Percentiles rank a stretch among this genome's conserved stretches.
These are phyloP conservation scores for Cytospora piceae DNA, from an alignment of 2,329 filamentous ascomycete species.

Conservation along the genomic window DNA sequence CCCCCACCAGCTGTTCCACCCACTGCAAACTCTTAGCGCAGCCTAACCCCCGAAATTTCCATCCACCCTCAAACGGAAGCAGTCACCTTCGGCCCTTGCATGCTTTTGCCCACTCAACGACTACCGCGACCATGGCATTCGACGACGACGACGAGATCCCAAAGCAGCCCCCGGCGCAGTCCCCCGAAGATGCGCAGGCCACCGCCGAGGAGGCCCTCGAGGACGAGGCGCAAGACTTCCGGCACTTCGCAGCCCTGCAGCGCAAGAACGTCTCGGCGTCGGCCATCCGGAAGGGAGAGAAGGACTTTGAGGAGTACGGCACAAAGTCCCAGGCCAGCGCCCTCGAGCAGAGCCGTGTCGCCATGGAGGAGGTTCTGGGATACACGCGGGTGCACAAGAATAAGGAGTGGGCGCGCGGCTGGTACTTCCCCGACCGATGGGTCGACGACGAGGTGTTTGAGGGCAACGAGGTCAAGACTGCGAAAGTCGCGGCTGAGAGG, in stretches of 20 bases:
- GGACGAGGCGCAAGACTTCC: slow-evolving; percentile 87
- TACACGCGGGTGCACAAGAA: slow-evolving; percentile 77
- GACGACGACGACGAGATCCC: slow-evolving; percentile 38
- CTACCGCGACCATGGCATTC: slow-evolving; percentile 34
- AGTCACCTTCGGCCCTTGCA: neutral
- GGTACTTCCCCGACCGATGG: slow-evolving; percentile 72
- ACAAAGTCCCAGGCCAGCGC: slow-evolving; percentile 79
- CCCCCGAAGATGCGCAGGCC: slow-evolving; percentile 38
- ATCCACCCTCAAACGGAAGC: neutral
- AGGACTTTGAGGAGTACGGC: slow-evolving; percentile 94
- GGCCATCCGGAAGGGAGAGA: slow-evolving; percentile 88
- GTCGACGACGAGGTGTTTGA: slow-evolving; percentile 21
- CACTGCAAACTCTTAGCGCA: neutral
- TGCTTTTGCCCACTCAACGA: neutral
- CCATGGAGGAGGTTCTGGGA: slow-evolving; percentile 86
- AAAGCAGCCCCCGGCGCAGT: slow-evolving; percentile 31
- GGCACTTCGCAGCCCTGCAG: slow-evolving; percentile 63
- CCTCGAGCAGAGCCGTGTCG: slow-evolving; percentile 78
- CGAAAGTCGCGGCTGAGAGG: slow-evolving; percentile 25
- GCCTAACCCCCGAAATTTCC: slow-evolving; percentile 1
- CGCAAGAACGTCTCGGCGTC: slow-evolving; percentile 58
- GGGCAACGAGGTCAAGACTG: slow-evolving; percentile 43
- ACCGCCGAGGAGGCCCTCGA: slow-evolving; percentile 64
- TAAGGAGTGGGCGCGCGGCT: slow-evolving; percentile 64
- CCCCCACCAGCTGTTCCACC: neutral